phyloP scores from a whole-genome alignment of 495 filamentous ascomycete species.

The Podospora fimiseda region DNA sequence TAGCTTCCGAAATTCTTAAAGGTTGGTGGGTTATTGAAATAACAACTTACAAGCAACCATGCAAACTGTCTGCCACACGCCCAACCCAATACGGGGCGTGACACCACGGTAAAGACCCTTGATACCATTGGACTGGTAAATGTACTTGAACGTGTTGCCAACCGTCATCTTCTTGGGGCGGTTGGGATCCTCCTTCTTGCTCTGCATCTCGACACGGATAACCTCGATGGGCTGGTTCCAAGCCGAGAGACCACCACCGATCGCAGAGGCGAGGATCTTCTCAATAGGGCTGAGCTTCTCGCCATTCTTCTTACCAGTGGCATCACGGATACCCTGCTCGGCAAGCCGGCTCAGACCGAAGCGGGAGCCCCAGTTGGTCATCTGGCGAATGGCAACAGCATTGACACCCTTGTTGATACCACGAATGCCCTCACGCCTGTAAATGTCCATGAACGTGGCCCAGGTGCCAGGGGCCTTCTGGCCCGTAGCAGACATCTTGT shows the following conservation, averaged over 20 bases:
- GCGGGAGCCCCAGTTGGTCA: constrained; percentile 97
- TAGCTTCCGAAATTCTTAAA: no score
- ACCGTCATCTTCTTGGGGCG: constrained; percentile 98
- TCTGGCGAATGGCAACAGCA: constrained; percentile 95
- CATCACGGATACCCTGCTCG: constrained; percentile 76
- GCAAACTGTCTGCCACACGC: constrained; percentile 99
- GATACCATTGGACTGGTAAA: constrained; percentile 81
- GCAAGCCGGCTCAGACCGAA: constrained; percentile 90
- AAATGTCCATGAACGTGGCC: constrained; percentile 94
- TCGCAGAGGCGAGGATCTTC: constrained; percentile 80
- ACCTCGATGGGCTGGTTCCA: constrained; percentile 99
- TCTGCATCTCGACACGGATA: constrained; percentile 99
- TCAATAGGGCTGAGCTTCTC: constrained; percentile 71
- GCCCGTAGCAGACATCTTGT: constrained; percentile 81
- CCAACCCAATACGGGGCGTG: constrained; percentile 83
- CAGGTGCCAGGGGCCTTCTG: constrained; percentile 83
- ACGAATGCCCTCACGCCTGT: constrained; percentile 84
- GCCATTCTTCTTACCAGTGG: constrained; percentile 71
- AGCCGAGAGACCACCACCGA: constrained; percentile 89
- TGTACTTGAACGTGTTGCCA: constrained; percentile 84
- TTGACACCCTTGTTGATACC: constrained; percentile 99
- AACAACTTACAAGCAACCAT: constrained; percentile 98
- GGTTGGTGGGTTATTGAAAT: no score
- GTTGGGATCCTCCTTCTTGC: constrained; percentile 95
- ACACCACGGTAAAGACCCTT: constrained; percentile 96